Percentiles rank a stretch among this genome's conserved stretches.
phyloP scores from a whole-genome alignment of 192 early-diverging fungal genomes.

The Coemansia sp. region DNA sequence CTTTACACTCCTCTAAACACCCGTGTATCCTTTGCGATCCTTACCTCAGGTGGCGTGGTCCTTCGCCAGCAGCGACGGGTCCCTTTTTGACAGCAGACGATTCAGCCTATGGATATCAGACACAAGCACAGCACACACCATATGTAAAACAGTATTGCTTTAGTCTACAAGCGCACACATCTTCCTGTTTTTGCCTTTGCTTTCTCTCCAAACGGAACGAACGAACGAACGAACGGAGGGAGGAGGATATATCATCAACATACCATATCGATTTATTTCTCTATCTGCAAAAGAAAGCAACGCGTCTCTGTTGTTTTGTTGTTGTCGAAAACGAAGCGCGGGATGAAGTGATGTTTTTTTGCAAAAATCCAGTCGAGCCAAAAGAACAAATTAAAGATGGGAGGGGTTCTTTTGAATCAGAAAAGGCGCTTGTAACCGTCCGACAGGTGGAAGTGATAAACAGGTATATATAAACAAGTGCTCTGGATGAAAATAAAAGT shows the following conservation, averaged over 20 bases:
- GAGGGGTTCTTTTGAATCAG: neutral
- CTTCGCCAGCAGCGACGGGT: constrained; percentile 40
- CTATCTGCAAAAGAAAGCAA: neutral
- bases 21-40: too few relatives aligned
- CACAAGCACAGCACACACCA: too few relatives aligned
- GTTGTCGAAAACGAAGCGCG: neutral
- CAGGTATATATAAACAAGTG: constrained; percentile 3
- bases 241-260: constrained; percentile 3
- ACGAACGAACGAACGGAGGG: neutral
- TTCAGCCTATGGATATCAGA: constrained; percentile 31
- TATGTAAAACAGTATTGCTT: too few relatives aligned
- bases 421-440: neutral
- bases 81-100: constrained; percentile 47
- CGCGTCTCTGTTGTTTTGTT: neutral
- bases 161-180: too few relatives aligned
- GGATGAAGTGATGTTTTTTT: too few relatives aligned
- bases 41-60: constrained; percentile 49
- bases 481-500: neutral
- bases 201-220: neutral
- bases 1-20: too few relatives aligned
- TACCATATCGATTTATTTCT: constrained; percentile 11
- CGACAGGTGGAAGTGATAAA: neutral
- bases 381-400: neutral
- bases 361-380: too few relatives aligned
- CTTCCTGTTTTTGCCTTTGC: too few relatives aligned